Percentiles rank a stretch among this genome's conserved stretches.
phyloP scores from a whole-genome alignment of 257 asterid genomes.

The Verbena officinalis region DNA sequence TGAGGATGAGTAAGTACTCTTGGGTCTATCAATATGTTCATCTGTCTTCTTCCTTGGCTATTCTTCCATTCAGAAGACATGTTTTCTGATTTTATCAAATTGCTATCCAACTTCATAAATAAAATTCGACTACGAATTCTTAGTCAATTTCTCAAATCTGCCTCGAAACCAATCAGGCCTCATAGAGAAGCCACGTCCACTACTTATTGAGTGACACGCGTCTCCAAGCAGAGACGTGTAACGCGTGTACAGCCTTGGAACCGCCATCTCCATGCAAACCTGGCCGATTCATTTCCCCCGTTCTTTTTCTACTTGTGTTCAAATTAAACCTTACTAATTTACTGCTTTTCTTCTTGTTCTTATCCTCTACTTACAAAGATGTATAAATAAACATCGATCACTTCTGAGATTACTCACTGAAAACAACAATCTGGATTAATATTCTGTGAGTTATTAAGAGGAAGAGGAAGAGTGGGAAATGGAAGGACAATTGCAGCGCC shows the following conservation, averaged over 20 bases:
- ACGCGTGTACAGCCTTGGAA: constrained; percentile 30
- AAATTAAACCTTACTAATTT: constrained; percentile 1
- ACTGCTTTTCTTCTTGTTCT: constrained; percentile 11
- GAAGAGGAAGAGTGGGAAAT: constrained; percentile 16
- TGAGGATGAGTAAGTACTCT: no score
- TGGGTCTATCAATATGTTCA: no score
- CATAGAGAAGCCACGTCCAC: constrained; percentile 42
- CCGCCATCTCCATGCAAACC: constrained; percentile 44
- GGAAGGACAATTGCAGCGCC: constrained; percentile 40
- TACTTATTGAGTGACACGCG: constrained; percentile 40
- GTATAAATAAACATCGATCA: background rate
- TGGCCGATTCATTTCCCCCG: constrained; percentile 11
- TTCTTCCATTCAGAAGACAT: no score
- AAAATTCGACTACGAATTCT: no score
- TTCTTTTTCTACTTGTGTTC: background rate
- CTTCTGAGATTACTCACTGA: background rate
- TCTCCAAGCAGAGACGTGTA: constrained; percentile 18
- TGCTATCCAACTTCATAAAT: no score
- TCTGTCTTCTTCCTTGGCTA: no score
- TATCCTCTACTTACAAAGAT: constrained; percentile 1
- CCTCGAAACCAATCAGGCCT: constrained; percentile 7
- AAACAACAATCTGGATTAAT: background rate
- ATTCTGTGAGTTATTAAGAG: background rate
- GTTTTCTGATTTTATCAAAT: no score
- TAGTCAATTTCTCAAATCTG: no score